These are phyloP conservation scores for Carallia pectinifolia DNA, from an alignment of 345 rosid genomes.

Conservation along the genomic window DNA sequence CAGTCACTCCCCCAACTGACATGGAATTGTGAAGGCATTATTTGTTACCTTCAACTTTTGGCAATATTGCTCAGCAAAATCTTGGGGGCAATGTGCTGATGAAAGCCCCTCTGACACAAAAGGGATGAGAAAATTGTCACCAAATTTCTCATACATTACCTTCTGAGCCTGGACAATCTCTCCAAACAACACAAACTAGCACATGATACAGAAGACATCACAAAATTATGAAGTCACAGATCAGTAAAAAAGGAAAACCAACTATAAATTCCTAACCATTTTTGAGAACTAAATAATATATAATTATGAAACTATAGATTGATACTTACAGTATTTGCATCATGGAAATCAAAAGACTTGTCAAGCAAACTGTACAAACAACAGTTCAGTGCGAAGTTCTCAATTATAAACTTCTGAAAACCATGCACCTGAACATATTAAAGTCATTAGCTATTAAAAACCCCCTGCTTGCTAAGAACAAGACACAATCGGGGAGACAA, in stretches of 20 bases:
- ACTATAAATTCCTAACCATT: background rate
- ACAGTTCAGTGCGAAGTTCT: slow-evolving; percentile 70
- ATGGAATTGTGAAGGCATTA: background rate
- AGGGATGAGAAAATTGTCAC: slow-evolving; percentile 63
- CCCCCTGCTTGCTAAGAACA: slow-evolving; percentile 1
- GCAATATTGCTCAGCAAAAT: slow-evolving; percentile 73
- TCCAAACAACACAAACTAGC: slow-evolving; percentile 75
- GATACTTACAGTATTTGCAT: slow-evolving; percentile 80
- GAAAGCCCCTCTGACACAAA: slow-evolving; percentile 58
- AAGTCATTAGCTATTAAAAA: slow-evolving; percentile 11
- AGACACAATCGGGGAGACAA: slow-evolving; percentile 7
- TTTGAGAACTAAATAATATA: background rate
- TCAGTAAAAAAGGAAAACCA: no score
- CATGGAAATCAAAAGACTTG: slow-evolving; percentile 81
- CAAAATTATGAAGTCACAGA: background rate
- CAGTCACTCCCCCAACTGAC: background rate
- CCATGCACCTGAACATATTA: slow-evolving; percentile 66
- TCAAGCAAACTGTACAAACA: slow-evolving; percentile 85
- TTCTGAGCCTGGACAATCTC: slow-evolving; percentile 89
- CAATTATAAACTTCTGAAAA: slow-evolving; percentile 69
- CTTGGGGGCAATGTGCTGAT: slow-evolving; percentile 57
- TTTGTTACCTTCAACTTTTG: slow-evolving; percentile 80
- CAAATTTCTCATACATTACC: slow-evolving; percentile 91
- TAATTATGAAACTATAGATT: background rate
- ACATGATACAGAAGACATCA: slow-evolving; percentile 14